Evolutionary conservation across 1,284 basidiomycete genomes (phyloP).

Genomic region (Apiotrichum brassicae): DNA sequence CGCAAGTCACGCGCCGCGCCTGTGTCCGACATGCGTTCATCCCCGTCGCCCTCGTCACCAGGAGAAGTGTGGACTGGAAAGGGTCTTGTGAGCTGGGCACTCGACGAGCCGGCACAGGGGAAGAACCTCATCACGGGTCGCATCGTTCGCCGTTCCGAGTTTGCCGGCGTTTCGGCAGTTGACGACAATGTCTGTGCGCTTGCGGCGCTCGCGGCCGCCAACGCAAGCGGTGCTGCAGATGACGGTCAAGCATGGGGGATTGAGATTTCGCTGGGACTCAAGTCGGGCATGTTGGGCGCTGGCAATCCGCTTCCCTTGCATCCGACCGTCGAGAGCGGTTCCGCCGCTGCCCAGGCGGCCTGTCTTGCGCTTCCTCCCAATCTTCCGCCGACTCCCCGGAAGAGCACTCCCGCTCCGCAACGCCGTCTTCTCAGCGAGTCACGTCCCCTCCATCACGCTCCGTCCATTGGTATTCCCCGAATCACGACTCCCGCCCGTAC

Average conservation of each 20-base stretch:
- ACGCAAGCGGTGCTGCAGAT: constrained; percentile 3
- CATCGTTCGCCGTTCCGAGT: constrained; percentile 17
- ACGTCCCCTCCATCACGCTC: constrained; percentile 4
- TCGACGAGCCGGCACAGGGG: constrained; percentile 35
- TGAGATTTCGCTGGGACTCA: constrained; percentile 36
- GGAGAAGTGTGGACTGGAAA: constrained; percentile 43
- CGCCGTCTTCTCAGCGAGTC: background rate
- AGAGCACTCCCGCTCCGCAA: constrained; percentile 3
- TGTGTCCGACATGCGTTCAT: constrained; percentile 13
- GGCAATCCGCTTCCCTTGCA: constrained; percentile 14
- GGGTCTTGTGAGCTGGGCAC: constrained; percentile 38
- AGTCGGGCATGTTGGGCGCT: constrained; percentile 10
- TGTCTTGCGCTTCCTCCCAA: background rate
- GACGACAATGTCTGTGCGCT: constrained; percentile 21
- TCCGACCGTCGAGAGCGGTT: constrained; percentile 9
- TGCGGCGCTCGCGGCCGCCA: constrained; percentile 26
- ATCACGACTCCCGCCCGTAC: background rate
- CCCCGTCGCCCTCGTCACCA: constrained; percentile 2
- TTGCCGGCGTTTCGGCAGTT: background rate
- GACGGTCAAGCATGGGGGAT: constrained; percentile 35
- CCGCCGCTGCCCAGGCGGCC: background rate
- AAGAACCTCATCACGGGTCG: constrained; percentile 43
- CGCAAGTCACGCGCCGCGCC: constrained; percentile 26
- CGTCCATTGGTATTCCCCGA: background rate
- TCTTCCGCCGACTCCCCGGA: background rate